Evolutionary conservation across 1,284 basidiomycete genomes (phyloP).

Genomic region (Golubevia pallescens): DNA sequence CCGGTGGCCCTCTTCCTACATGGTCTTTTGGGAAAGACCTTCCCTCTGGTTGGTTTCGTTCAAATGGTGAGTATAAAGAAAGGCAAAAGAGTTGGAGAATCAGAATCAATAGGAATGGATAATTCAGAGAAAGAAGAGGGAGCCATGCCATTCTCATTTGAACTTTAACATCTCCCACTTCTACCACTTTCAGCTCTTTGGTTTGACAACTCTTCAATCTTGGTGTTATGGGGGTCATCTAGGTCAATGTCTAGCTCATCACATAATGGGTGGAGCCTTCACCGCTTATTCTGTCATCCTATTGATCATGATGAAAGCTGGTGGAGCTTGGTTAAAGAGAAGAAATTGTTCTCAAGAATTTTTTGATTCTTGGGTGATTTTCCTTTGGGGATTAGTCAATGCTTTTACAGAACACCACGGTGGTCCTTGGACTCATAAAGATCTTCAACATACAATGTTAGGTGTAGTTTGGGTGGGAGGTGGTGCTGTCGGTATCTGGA

Average conservation of each 20-base stretch:
- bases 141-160: slow-evolving; percentile 4
- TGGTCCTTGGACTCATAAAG: slow-evolving; percentile 81
- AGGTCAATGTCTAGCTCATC: slow-evolving; percentile 73
- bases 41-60: slow-evolving; percentile 79
- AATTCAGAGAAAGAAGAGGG: slow-evolving; percentile 68
- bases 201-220: slow-evolving; percentile 47
- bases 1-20: slow-evolving; percentile 78
- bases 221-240: slow-evolving; percentile 75
- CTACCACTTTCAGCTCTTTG: slow-evolving; percentile 21
- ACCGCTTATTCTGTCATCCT: slow-evolving; percentile 85
- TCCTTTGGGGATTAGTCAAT: slow-evolving; percentile 72
- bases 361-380: slow-evolving; percentile 86
- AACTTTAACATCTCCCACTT: not conserved
- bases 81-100: slow-evolving; percentile 63
- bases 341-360: slow-evolving; percentile 75
- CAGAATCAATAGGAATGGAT: slow-evolving; percentile 80
- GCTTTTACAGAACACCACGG: slow-evolving; percentile 87
- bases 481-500: slow-evolving; percentile 83
- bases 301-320: slow-evolving; percentile 80
- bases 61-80: slow-evolving; percentile 63
- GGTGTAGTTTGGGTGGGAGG: slow-evolving; percentile 78
- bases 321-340: slow-evolving; percentile 78
- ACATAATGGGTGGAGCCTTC: slow-evolving; percentile 65
- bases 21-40: slow-evolving; percentile 81
- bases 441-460: slow-evolving; percentile 87